Evolutionary conservation across 768 basidiomycete species (phyloP), one percentile per base, ranked within the genome.

Genomic region (Tubosaeta sp.): DNA sequence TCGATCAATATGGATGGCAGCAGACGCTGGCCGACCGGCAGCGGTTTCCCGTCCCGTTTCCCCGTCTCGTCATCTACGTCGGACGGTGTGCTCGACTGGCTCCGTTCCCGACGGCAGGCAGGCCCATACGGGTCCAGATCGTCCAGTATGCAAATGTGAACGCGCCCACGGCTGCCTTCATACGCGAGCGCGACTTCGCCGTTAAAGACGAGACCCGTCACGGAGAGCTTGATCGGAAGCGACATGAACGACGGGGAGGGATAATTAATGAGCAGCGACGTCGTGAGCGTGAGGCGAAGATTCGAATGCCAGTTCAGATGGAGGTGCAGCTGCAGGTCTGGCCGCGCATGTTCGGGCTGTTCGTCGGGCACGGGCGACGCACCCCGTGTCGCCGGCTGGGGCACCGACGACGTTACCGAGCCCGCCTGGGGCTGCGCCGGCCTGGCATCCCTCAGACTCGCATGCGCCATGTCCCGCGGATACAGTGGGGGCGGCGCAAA

Each of bases 211-310:
- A 98, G 76, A 1, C 91, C 90, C 0, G 87, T 94, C 24, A 98
- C 82, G n/a, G 86, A 87, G 48, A 98, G 83, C 62, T 90, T 87
- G 68, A 99, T 90, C 7, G 96, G 96, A 22, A 99, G 79, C 13
- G 90, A 86, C 94, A 99, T 97, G 77, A 99, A 98, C 66, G 87
- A 81, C 0, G 87, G 86, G 0, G 93, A 93, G 6, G 96, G 96
- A 67, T 98, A 97, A 71, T 99, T 96, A 70, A 99, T 94, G 54
- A 94, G 81, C 24, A 98, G 78, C 9, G 92, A 94, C 0, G 96
- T 98, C 27, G 90, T 84, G 49, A 99, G 77, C 8, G 89, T 90
- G 58, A 99, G 76, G 14, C 89, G 86, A 9, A 98, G 76, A 67
- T 96, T 85, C 10, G 94, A 91, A 46, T 85, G 80, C 84, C 95